Base-by-base conservation (phyloP, 2,329 filamentous ascomycete species). In the Peltaster fructicola region DNA sequence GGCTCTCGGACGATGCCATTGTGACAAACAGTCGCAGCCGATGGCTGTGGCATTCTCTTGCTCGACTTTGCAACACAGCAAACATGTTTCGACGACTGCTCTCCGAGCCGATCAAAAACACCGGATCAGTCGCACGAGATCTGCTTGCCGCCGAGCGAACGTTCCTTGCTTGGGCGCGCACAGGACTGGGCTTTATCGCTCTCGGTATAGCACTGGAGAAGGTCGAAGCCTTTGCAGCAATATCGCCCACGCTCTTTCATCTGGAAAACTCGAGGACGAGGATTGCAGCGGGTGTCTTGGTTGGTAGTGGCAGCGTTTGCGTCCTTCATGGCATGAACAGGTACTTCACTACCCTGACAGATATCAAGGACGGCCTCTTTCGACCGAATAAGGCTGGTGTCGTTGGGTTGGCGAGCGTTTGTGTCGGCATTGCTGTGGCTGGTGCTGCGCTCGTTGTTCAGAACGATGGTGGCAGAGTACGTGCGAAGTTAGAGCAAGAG, bases 61-160 rank as follows among this genome's bases (percentile, higher is more conserved):
- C n/a, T n/a, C n/a, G n/a, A n/a, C n/a, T n/a, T n/a, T n/a, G n/a
- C n/a, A n/a, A n/a, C n/a, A n/a, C n/a, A 14, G 7, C 9, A 19
- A 27, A 11, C 19, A 36, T 39, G 33, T 34, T 37, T 17, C 20
- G 30, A 19, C 36, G 34, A 22, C 20, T 37, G 16, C 13, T 27
- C n/a, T 30, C 26, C 6, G 30, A 33, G 15, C 33, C 37, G 8
- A 23, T 44, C 38, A 45, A 53, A 28, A 63, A 63, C 42, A 59
- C 54, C 6, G 59, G 59, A 27, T 59, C 53, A 8, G 49, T 57
- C 14, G 59, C 60, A 7, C 54, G 59, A 20, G 62, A 66, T 36
- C 57, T 65, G 30, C 58, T 65, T 16, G 62, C 63, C 11, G 57
- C 56, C 21, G 63, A 66, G 38, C 54, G 61, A 7, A 66, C 57